A percentile compares a stretch with the other conserved stretches of the same genome.
Evolutionary conservation across 495 filamentous ascomycete genomes (phyloP).

Genomic region (Sordaria brevicollis): DNA sequence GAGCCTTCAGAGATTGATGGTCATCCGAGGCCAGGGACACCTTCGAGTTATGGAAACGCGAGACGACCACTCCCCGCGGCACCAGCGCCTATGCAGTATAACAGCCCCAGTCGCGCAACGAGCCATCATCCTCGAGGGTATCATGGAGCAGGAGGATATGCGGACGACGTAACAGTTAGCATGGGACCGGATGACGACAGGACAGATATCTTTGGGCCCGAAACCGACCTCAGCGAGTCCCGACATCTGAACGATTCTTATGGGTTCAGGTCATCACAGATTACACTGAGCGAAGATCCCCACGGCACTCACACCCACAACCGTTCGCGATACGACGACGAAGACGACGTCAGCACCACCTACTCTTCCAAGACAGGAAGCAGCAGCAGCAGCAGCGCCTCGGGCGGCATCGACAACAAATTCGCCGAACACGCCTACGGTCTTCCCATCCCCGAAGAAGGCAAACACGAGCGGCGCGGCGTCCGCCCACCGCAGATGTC

Average conservation of each 20-base stretch:
- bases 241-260: slow-evolving; percentile 45
- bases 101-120: slow-evolving; percentile 22
- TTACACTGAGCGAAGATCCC: slow-evolving; percentile 29
- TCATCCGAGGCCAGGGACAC: slow-evolving; percentile 79
- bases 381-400: neutral
- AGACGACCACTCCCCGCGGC: slow-evolving; percentile 83
- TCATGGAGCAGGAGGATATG: slow-evolving; percentile 12
- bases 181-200: slow-evolving; percentile 44
- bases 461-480: slow-evolving; percentile 72
- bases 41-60: slow-evolving; percentile 76
- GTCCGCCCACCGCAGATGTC: slow-evolving; percentile 80
- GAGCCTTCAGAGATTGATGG: slow-evolving; percentile 86
- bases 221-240: slow-evolving; percentile 39
- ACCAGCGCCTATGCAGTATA: slow-evolving; percentile 53
- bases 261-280: slow-evolving; percentile 53
- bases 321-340: neutral
- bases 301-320: slow-evolving; percentile 12
- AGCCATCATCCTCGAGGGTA: neutral
- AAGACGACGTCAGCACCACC: neutral
- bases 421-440: slow-evolving; percentile 71
- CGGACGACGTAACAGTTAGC: slow-evolving; percentile 43
- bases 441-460: slow-evolving; percentile 64
- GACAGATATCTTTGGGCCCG: slow-evolving; percentile 71
- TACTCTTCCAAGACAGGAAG: neutral
- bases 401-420: slow-evolving; percentile 14